A percentile compares a stretch with the other conserved stretches of the same genome.
Conservation (phyloP, 331 rosid species). For the Acacia pycnantha region DNA sequence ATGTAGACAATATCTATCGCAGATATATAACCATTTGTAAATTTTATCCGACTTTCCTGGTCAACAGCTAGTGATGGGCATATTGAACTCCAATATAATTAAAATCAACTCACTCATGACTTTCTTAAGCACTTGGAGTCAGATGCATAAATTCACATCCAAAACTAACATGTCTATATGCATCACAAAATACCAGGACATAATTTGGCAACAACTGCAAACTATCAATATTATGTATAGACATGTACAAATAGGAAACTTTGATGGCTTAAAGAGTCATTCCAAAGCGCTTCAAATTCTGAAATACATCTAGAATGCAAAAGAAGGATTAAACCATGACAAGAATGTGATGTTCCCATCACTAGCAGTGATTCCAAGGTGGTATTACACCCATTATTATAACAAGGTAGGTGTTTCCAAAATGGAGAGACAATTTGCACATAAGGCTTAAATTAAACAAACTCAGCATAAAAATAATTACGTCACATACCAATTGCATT, state of each 20-base stretch:
- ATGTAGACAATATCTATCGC: conserved; percentile 15
- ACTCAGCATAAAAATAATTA: conserved; percentile 18
- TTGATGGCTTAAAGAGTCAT: conserved; percentile 8
- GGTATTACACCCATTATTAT: conserved; percentile 12
- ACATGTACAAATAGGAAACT: conserved; percentile 2
- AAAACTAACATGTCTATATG: not conserved
- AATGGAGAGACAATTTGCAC: conserved; percentile 20
- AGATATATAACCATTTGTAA: conserved; percentile 1
- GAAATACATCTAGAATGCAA: conserved; percentile 24
- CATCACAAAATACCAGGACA: conserved; percentile 1
- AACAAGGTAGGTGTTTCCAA: conserved; percentile 13
- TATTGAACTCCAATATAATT: not conserved
- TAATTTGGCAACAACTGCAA: conserved; percentile 13
- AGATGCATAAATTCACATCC: not conserved
- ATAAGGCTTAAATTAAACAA: conserved; percentile 21
- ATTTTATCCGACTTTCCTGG: not conserved
- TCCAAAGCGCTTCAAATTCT: conserved; percentile 29
- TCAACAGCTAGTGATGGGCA: not conserved
- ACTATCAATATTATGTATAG: conserved; percentile 21
- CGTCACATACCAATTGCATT: conserved; percentile 80
- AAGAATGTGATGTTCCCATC: conserved; percentile 20
- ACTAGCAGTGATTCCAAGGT: conserved; percentile 13
- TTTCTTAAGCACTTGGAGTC: not conserved
- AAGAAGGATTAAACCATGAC: conserved; percentile 21
- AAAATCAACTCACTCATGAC: not conserved